Evolutionary conservation across 495 filamentous ascomycete genomes (phyloP), one percentile per base, ranked within the genome.

Genomic region (Poronia punctata): DNA sequence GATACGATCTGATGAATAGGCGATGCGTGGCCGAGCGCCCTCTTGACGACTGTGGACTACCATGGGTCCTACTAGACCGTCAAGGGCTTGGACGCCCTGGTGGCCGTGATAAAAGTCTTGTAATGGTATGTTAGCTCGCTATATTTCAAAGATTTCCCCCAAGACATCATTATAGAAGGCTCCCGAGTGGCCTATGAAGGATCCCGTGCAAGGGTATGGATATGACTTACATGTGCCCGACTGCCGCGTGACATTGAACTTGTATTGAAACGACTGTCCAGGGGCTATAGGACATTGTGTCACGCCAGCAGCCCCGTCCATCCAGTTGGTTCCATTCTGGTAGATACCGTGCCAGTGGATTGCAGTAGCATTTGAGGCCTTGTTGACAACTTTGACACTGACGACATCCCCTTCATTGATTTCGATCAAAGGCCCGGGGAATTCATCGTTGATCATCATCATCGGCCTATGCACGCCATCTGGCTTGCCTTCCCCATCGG

Each of bases 231-330:
- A 70, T 5, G 64, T 71, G 5, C 68, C 69, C 20, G 68, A 68
- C 40, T 73, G 66, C 6, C 62, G 59, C 25, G 50, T 52, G 15
- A 52, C 57, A 34, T 43, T 62, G 31, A 64, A 71, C 27, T 62
- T 62, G 61, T 75, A 76, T 47, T 51, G 63, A 50, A 62, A 66
- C 25, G 47, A 66, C 14, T 52, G 19, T 12, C 71, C 71, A 7
- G 80, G 78, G 2, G 78, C 62, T 46, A 86, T 74, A 2, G 81
- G 77, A 45, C 83, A 88, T 57, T 86, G 80, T n/a, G 73, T 77
- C 15, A 83, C 70, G 1, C 67, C 69, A 7, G 65, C 65, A 11
- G 71, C 61, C 8, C 83, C 83, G 54, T 87, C 83, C 74, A 80
- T 79, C 38, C 64, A 68, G 15, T 66, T 68, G 5, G 76, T 78